Evolutionary conservation across 1,139 yeast genomes (phyloP).

Genomic region (Taiozyma sp.): DNA sequence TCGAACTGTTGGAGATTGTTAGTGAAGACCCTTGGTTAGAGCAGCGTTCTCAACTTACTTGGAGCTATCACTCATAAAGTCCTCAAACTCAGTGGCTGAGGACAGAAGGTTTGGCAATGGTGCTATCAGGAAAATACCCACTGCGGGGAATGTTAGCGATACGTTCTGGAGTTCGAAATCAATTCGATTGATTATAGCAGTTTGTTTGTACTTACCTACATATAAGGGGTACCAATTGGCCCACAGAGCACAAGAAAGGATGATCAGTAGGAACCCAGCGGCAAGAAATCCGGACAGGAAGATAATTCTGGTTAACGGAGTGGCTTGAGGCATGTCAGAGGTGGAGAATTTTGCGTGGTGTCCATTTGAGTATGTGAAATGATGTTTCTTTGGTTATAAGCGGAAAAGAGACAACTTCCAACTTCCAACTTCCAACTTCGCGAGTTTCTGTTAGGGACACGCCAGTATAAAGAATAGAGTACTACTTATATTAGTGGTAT

Average conservation of each 20-base stretch:
- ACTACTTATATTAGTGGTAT: no score
- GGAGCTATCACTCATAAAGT: conserved; percentile 58
- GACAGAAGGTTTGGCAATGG: conserved; percentile 62
- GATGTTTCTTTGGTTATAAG: not conserved
- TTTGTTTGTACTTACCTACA: conserved; percentile 39
- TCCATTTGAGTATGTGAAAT: not conserved
- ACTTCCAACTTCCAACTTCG: not conserved
- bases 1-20: conserved; percentile 35
- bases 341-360: no score
- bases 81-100: conserved; percentile 45
- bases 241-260: conserved; percentile 69
- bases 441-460: not conserved
- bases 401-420: not conserved
- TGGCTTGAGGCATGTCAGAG: conserved; percentile 15
- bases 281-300: conserved; percentile 69
- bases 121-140: conserved; percentile 59
- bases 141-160: conserved; percentile 17
- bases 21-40: conserved; percentile 1
- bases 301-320: conserved; percentile 67
- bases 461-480: not conserved
- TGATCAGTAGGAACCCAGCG: conserved; percentile 66
- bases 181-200: not conserved
- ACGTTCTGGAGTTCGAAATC: not conserved
- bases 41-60: conserved; percentile 16
- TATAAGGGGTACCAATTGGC: conserved; percentile 68